Percentiles rank a stretch among this genome's conserved stretches.
Conservation (phyloP, 352 stramenopile species). For the Phytophthora quininea region DNA sequence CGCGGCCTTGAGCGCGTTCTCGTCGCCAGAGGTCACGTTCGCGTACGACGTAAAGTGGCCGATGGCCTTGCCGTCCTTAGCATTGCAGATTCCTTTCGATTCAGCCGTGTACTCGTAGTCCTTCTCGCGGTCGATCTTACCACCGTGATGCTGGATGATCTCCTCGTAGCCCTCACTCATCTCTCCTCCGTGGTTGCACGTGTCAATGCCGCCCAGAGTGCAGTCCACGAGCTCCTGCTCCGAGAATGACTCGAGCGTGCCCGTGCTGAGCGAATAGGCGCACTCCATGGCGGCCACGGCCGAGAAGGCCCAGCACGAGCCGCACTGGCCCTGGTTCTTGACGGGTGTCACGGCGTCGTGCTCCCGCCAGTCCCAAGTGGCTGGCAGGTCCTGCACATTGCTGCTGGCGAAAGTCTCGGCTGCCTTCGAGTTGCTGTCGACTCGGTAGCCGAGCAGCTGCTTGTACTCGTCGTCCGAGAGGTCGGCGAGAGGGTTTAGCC, state of each 20-base stretch:
- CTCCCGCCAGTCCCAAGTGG: conserved; percentile 92
- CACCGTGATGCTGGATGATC: conserved; percentile 88
- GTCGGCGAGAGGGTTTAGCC: conserved; percentile 53
- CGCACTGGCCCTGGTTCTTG: conserved; percentile 95
- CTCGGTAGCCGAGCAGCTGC: conserved; percentile 40
- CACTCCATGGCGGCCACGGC: conserved; percentile 97
- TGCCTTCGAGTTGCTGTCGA: conserved; percentile 1
- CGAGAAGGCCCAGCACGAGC: conserved; percentile 97
- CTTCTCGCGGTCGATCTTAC: conserved; percentile 89
- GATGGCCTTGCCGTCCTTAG: conserved; percentile 76
- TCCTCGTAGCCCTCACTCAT: conserved; percentile 98
- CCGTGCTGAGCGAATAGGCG: conserved; percentile 92
- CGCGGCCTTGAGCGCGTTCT: conserved; percentile 82
- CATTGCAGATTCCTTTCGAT: conserved; percentile 90
- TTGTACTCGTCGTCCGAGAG: conserved; percentile 48
- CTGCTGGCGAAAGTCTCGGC: conserved; percentile 27
- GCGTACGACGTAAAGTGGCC: conserved; percentile 85
- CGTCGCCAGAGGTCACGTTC: conserved; percentile 72
- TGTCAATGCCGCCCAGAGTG: conserved; percentile 92
- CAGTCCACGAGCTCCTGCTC: conserved; percentile 99
- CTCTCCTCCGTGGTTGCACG: conserved; percentile 94
- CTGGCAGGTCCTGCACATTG: conserved; percentile 49
- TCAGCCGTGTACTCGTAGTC: conserved; percentile 95
- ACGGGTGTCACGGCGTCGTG: conserved; percentile 92
- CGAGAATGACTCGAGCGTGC: conserved; percentile 92